Conservation (phyloP, 768 basidiomycete genomes). For the Naganishia kalamii region DNA sequence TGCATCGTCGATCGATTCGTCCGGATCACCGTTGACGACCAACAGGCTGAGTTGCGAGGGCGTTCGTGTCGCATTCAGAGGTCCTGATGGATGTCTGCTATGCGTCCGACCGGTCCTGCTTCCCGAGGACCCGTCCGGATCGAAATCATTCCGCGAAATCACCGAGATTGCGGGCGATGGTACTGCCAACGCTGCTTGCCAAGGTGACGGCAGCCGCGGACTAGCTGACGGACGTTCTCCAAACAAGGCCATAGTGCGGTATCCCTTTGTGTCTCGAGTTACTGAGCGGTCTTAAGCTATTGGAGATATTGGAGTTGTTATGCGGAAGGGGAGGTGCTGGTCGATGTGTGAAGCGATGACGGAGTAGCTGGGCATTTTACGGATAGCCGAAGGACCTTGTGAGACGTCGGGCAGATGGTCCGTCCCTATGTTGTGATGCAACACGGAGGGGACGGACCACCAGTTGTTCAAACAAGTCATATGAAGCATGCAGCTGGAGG, state of each 20-base stretch:
- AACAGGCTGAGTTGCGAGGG: constrained; percentile 11
- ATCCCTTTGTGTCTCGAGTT: too few species aligned
- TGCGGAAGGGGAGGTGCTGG: constrained; percentile 6
- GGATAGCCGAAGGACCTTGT: not conserved
- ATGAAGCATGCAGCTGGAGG: too few species aligned
- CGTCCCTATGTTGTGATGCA: not conserved
- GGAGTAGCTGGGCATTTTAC: constrained; percentile 2
- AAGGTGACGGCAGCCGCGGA: constrained; percentile 18
- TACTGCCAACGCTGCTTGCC: constrained; percentile 18
- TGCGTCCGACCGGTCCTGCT: not conserved
- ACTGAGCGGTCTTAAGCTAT: not conserved
- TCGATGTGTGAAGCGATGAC: not conserved
- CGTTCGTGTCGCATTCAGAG: not conserved
- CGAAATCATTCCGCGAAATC: not conserved
- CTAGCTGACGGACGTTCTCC: constrained; percentile 16
- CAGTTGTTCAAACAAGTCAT: too few species aligned
- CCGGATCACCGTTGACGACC: not conserved
- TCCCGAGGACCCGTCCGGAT: not conserved
- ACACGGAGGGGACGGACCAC: too few species aligned
- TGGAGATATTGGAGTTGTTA: constrained; percentile 2
- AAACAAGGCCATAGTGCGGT: constrained; percentile 9
- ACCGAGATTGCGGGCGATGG: constrained; percentile 6
- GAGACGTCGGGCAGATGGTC: not conserved
- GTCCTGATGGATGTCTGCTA: not conserved
- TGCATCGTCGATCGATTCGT: not conserved